phyloP scores from a whole-genome alignment of 768 basidiomycete genomes.

The Suillus bovinus region DNA sequence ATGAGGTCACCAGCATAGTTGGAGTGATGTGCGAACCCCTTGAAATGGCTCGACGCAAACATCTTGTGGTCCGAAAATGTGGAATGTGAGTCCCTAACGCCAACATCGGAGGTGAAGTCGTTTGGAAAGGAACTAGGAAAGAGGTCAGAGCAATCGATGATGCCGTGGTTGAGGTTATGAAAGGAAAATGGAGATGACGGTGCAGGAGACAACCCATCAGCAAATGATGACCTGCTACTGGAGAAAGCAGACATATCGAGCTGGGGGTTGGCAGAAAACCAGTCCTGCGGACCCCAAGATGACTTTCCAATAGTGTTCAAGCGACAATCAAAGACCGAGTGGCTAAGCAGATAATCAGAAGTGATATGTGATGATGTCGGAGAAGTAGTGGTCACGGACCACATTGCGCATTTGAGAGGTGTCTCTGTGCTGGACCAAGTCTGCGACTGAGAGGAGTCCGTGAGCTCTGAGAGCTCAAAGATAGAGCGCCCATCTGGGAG shows the following conservation, averaged over 20 bases:
- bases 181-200: conserved; percentile 61
- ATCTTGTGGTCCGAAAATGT: conserved; percentile 69
- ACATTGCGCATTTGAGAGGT: conserved; percentile 55
- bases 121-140: conserved; percentile 51
- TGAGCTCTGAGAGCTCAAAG: conserved; percentile 65
- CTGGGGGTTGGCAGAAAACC: conserved; percentile 81
- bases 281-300: conserved; percentile 81
- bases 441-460: conserved; percentile 54
- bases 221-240: conserved; percentile 44
- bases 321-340: conserved; percentile 51
- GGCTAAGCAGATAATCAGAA: conserved; percentile 56
- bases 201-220: conserved; percentile 47
- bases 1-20: conserved; percentile 84
- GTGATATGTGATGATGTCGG: conserved; percentile 67
- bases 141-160: conserved; percentile 81
- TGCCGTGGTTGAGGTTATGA: conserved; percentile 64
- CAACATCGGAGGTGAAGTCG: conserved; percentile 67
- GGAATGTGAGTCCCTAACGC: conserved; percentile 63
- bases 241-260: conserved; percentile 56
- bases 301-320: conserved; percentile 77
- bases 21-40: conserved; percentile 83
- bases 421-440: conserved; percentile 62
- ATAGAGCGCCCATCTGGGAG: conserved; percentile 80
- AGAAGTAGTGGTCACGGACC: conserved; percentile 54
- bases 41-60: conserved; percentile 52